A percentile compares a stretch with the other conserved stretches of the same genome.
These are phyloP conservation scores for Antrodiella citrinella DNA, from an alignment of 768 basidiomycete genomes.

Conservation along the genomic window DNA sequence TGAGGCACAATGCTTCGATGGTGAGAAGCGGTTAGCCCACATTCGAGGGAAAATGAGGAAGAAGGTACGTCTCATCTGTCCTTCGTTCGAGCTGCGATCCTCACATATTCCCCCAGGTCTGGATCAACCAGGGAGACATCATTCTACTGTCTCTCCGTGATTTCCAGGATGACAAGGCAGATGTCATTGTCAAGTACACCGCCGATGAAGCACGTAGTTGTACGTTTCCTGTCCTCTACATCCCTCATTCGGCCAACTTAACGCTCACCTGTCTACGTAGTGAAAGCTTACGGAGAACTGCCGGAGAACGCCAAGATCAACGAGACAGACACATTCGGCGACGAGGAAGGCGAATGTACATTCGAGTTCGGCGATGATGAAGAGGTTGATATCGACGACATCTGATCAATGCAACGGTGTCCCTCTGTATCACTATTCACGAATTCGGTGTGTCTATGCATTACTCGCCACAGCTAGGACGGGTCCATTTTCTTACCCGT, in stretches of 20 bases:
- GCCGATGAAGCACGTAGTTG: conserved; percentile 87
- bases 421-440: conserved; percentile 15
- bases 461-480: neutral
- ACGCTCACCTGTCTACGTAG: conserved; percentile 25
- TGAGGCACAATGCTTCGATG: conserved; percentile 96
- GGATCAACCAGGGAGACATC: conserved; percentile 99
- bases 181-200: conserved; percentile 99
- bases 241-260: neutral
- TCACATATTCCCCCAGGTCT: conserved; percentile 53
- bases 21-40: conserved; percentile 94
- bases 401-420: conserved; percentile 37
- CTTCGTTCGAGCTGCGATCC: neutral
- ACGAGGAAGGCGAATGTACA: conserved; percentile 82
- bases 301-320: conserved; percentile 96
- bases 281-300: conserved; percentile 97
- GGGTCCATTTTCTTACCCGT: neutral
- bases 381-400: conserved; percentile 86
- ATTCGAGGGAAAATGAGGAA: conserved; percentile 99
- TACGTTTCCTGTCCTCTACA: conserved; percentile 24
- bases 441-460: conserved; percentile 3
- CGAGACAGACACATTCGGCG: conserved; percentile 90
- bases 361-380: conserved; percentile 89
- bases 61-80: conserved; percentile 54
- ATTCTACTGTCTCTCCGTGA: conserved; percentile 91
- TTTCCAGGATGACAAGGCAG: conserved; percentile 98